Percentiles rank a stretch among this genome's conserved stretches.
phyloP scores from a whole-genome alignment of 2,329 filamentous ascomycete genomes.

The Claviceps sorghi region DNA sequence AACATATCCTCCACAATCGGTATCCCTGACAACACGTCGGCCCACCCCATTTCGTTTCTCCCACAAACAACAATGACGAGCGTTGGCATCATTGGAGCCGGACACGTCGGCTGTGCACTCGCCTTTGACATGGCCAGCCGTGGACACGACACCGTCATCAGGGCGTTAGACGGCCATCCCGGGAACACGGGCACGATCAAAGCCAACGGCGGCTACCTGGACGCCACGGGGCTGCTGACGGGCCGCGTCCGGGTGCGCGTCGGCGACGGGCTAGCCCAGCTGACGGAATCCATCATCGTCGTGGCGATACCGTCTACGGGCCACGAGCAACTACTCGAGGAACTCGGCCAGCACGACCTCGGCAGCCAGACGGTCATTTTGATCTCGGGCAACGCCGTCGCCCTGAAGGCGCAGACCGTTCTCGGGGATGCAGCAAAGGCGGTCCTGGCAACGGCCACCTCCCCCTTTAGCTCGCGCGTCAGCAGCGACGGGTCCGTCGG shows the following conservation, averaged over 20 bases:
- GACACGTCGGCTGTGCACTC: conserved; percentile 7
- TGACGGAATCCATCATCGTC: neutral
- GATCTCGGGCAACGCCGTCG: neutral
- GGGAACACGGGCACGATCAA: conserved; percentile 1
- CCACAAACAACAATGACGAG: neutral
- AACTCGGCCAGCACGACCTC: neutral
- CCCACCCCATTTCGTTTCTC: neutral
- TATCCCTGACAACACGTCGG: neutral
- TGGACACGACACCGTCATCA: conserved; percentile 1
- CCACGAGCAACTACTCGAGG: neutral
- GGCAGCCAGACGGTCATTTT: neutral
- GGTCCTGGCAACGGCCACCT: conserved; percentile 4
- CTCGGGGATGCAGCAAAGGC: neutral
- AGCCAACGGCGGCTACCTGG: neutral
- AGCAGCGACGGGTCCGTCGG: conserved; percentile 3
- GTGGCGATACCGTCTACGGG: neutral
- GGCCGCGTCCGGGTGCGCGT: neutral
- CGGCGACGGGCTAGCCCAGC: neutral
- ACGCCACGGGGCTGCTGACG: neutral
- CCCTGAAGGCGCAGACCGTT: neutral
- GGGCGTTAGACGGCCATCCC: conserved; percentile 2
- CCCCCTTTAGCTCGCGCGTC: conserved; percentile 7
- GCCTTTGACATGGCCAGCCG: conserved; percentile 5
- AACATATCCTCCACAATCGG: too few relatives aligned
- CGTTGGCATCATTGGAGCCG: conserved; percentile 7